Base-by-base conservation (phyloP, 2,329 filamentous ascomycete species). In the Aspergillus neoniger region DNA sequence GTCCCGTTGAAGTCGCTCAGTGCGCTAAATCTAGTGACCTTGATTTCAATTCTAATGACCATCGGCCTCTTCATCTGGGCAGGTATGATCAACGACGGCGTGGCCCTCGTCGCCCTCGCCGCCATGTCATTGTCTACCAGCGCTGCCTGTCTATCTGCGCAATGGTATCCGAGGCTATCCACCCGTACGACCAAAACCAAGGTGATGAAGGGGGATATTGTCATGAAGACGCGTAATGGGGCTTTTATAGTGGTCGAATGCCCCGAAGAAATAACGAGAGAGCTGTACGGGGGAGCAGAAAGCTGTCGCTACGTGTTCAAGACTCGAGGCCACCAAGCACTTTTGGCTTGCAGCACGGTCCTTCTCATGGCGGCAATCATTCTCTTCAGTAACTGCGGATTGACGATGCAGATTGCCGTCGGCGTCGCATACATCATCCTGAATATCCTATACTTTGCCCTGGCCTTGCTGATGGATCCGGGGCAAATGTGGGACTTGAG, bases 361-460 rank as follows among this genome's bases (percentile, higher is more conserved):
- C 65, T 88, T 23, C 80, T 88, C 48, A 88, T 88, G 86, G 69
- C 84, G 5, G 80, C 82, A 1, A 84, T 88, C 10, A 83, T 88
- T 12, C 74, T 87, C n/a, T 73, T 89, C 39, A 86, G 85, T 1
- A 88, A 88, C 69, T 86, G 85, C 71, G 80, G 80, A n/a, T 87
- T 85, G 80, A 79, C 81, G 49, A 82, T 83, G 62, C 86, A 89
- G 70, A 80, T 84, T 9, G 81, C 85, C 12, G 84, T 88, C 61
- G 85, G 84, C 5, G 77, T 74, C 4, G 77, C 81, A 1, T 88
- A 88, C 64, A 84, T 88, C 58, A 63, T 83, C 4, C 78, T 88
- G 52, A 89, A 88, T 62, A 83, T 81, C 10, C 70, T 84, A 0
- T 88, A 87, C 70, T 88, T 85, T 85, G 76, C 76, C 1, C 76